Base-by-base conservation (phyloP, 1,139 yeast species). In the Wickerhamiella pararugosa region DNA sequence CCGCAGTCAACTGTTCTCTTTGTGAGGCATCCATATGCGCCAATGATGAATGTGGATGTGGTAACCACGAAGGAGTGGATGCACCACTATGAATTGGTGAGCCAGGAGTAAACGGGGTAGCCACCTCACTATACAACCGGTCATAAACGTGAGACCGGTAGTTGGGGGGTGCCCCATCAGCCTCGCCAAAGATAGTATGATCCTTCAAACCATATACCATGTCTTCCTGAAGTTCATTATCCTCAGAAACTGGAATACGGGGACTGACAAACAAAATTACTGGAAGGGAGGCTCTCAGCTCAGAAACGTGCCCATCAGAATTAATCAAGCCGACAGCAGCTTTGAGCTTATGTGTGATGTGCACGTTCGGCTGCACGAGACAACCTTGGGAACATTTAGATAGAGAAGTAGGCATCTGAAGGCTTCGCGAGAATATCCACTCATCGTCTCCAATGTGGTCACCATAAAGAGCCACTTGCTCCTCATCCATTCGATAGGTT, bases 81-180 rank as follows among this genome's bases (percentile, higher is more conserved):
- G 72, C 52, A 1, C 79, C 82, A 7, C 78, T 71, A 30, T 75
- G 79, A 6, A 65, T 51, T 0, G 77, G 54, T 8, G 53, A 49
- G 11, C 38, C 37, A 2, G 46, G 43, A 35, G 47, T 49, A 10
- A 49, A 72, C 2, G 78, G 69, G 7, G 68, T 61, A 3, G 69
- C 58, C 4, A 76, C 66, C 44, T 80, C 94, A 32, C 72, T 68
- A 87, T 87, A 87, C 33, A 90, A 63, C 44, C 86, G 65, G 60
- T 90, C 98, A 59, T 82, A 86, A 32, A 86, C 74, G 57, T 84
- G 94, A 47, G 71, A 76, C 49, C 78, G 86, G 56, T 90, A 90
- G 48, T 80, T 70, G 28, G 98, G 98, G 3, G 97, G 97, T 0
- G 96, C 94, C 7, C 38, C 34, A 25, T 34, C 31, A 28, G 47